Base-by-base conservation (phyloP, 2,329 filamentous ascomycete genomes). In the Hymenoscyphus infarciens region DNA sequence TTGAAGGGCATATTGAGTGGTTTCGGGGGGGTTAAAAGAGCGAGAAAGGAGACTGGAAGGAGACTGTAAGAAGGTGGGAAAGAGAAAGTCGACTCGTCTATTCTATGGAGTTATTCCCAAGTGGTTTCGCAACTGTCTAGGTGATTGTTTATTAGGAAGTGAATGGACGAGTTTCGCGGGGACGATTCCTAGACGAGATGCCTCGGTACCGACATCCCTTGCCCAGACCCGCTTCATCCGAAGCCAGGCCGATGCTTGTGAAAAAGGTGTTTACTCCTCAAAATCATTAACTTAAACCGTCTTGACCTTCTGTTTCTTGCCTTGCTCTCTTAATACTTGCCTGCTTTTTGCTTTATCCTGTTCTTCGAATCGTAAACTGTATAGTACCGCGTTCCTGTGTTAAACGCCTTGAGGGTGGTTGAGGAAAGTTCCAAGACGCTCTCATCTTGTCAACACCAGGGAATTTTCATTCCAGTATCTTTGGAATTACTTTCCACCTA, bases 1-100 rank as follows among this genome's bases (percentile, higher is more conserved):
- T 70, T 72, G 68, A 77, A 77, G 63, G 75, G 76, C 76, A 77
- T 77, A 16, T 38, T 71, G 58, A 42, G 31, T 45, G 25, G 33
- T 45, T 55, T 42, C n/a, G n/a, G n/a, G n/a, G n/a, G n/a, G n/a
- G n/a, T n/a, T n/a, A n/a, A n/a, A n/a, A n/a, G n/a, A n/a, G n/a
- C n/a, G n/a, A n/a, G n/a, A n/a, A n/a, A n/a, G n/a, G n/a, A n/a
- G n/a, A n/a, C n/a, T n/a, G n/a, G n/a, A n/a, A n/a, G n/a, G n/a
- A n/a, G n/a, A n/a, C 45, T 19, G 31, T 7, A 39, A 57, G 60
- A 59, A 49, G 49, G 7, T 19, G 16, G 8, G 33, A 38, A 38
- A 13, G 11, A 38, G 35, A 38, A 38, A 5, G 13, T 15, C 13
- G 16, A 16, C 2, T 13, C 13, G 29, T 67, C 56, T 65, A 63